Base-by-base conservation (phyloP, 2,329 filamentous ascomycete species). In the Diaporthe ilicicola region DNA sequence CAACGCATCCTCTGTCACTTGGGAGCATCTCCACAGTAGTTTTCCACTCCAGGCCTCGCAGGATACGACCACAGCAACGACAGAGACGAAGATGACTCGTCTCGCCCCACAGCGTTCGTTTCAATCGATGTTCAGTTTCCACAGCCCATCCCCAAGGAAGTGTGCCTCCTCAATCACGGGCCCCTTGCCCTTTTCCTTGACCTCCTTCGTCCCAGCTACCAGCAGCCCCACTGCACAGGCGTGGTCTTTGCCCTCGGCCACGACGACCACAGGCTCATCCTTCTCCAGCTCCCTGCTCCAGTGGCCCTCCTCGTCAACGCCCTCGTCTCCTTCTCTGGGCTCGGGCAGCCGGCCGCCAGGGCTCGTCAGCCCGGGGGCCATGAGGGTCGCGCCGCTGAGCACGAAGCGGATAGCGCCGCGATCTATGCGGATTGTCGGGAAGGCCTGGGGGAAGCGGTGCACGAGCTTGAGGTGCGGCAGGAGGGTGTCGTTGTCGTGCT, bases 371-470 rank as follows among this genome's bases (percentile, higher is more conserved):
- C 96, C 96, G 0, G 96, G 96, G 1, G 94, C 95, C 96, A 99
- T 99, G 74, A 99, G 91, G 17, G 95, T 94, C 0, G 96, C 96
- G 54, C 96, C 96, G 1, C 91, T 93, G 1, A 99, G 89, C 32
- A 99, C 95, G 83, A 99, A 99, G 73, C 96, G 93, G 78, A 99
- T 98, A 6, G 96, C 96, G 73, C 96, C 96, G 62, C 96, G 90
- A 82, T 99, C 96, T 81, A 98, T 97, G 71, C 95, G 92, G 70
- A 99, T 87, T 66, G 90, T 92, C 22, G 93, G 91, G 81, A 99
- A 95, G 71, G 90, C 92, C 75, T 90, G 85, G 12, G 96, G 96
- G 84, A 95, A 98, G 76, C 92, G 89, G 86, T 99, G 96, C 46
- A 99, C 90, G 77, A 98, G 90, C 59, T 89, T 89, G 15, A 99